Base-by-base conservation (phyloP, 2,329 filamentous ascomycete genomes). In the Phialophora tarda region DNA sequence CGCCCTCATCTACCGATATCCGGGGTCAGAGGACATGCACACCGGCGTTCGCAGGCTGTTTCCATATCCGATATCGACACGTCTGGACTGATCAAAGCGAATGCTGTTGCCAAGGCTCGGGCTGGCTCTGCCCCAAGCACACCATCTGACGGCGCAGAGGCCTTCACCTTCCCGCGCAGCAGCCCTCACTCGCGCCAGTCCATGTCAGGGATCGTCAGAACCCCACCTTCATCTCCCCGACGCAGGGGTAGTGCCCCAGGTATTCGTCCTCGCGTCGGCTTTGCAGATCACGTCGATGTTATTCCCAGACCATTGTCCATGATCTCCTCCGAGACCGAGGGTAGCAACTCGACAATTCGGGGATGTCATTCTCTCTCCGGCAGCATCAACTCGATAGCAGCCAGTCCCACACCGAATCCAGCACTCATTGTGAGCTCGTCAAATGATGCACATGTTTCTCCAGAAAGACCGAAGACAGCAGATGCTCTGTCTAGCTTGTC, bases 311-410 rank as follows among this genome's bases (percentile, higher is more conserved):
- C 93, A 0, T 79, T 96, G 21, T 97, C 93, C 1, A 82, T 93
- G 23, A 88, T 96, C 14, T 96, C 92, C 1, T 93, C 89, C 23
- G 92, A 95, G 75, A 92, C 91, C 0, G 89, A 92, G 54, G 93
- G 89, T 74, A 95, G 90, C 2, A 81, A 87, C 62, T 84, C 84
- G 1, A 92, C 91, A 0, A 84, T 89, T 21, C 85, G 88, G 48
- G 85, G 85, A 3, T 86, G 88, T 4, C 91, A 94, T 76, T 91
- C 89, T 1, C 84, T 91, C 38, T 90, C 90, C 28, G 90, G 89
- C 64, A 96, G 91, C 77, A 88, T 95, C 55, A 93, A 91, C 4
- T 96, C 91, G 0, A 82, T 94, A 26, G 71, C 53, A 30, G 28
- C 69, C 4, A 91, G 90, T 59, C 76, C 83, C 11, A 84, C 84